Conservation (phyloP, 306 rosid genomes). For the Acacia crassicarpa region DNA sequence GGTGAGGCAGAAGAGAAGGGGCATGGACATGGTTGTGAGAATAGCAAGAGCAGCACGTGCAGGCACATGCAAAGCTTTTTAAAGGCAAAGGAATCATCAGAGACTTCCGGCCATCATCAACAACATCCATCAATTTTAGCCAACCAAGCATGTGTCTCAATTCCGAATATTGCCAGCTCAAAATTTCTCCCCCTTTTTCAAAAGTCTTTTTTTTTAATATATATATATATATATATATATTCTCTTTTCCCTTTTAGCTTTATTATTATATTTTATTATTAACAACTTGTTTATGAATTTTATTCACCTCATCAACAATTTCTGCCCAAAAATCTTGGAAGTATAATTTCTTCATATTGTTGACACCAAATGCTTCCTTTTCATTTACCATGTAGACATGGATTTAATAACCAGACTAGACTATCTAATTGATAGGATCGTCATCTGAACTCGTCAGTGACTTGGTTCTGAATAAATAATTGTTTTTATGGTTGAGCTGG, state of each 20-base stretch:
- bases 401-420: not conserved
- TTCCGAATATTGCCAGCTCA: conserved; percentile 13
- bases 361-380: not conserved
- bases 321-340: not conserved
- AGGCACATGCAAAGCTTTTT: conserved; percentile 31
- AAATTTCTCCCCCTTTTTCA: conserved; percentile 9
- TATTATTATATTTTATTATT: not conserved
- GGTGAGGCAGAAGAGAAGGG: no score
- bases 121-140: conserved; percentile 13
- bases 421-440: no score
- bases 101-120: not conserved
- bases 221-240: not conserved
- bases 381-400: not conserved
- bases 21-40: not conserved
- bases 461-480: no score
- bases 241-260: not conserved
- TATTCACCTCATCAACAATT: not conserved
- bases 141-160: not conserved
- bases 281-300: not conserved
- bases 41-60: conserved; percentile 18
- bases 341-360: not conserved
- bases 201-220: not conserved
- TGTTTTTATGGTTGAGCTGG: no score
- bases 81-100: conserved; percentile 2
- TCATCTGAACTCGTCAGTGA: no score